Conservation (phyloP, 140 eudicot species). For the Flaveria floridana region DNA sequence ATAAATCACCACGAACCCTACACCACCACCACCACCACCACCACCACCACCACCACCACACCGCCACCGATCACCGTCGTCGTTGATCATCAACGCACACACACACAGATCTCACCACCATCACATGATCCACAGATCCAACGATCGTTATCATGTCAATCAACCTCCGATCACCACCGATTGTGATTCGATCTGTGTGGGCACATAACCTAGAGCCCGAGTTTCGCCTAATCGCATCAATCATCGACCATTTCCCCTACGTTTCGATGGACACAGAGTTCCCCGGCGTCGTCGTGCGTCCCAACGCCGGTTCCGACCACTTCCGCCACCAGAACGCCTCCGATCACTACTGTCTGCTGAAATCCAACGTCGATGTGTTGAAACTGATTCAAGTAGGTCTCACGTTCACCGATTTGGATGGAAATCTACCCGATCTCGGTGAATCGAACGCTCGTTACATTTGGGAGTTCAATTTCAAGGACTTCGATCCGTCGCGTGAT, state of each 20-base stretch:
- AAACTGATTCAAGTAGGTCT: constrained; percentile 68
- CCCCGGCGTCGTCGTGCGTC: constrained; percentile 55
- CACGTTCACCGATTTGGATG: constrained; percentile 57
- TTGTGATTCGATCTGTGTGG: constrained; percentile 52
- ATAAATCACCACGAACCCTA: constrained; percentile 27
- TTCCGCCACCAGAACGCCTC: constrained; percentile 19
- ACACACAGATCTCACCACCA: constrained; percentile 11
- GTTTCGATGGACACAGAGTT: constrained; percentile 73
- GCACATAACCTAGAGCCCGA: constrained; percentile 48
- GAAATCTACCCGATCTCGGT: constrained; percentile 60
- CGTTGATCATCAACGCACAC: constrained; percentile 3
- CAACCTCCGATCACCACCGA: constrained; percentile 31
- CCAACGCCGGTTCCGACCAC: constrained; percentile 19
- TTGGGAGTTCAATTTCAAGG: constrained; percentile 76
- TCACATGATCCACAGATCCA: constrained; percentile 31
- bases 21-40: constrained; percentile 8
- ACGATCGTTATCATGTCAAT: constrained; percentile 30
- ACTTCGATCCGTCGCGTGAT: constrained; percentile 54
- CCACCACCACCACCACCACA: constrained; percentile 11
- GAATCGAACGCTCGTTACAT: constrained; percentile 30
- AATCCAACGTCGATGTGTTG: constrained; percentile 59
- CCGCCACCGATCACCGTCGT: constrained; percentile 30
- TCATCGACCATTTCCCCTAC: constrained; percentile 42
- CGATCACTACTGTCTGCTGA: constrained; percentile 34
- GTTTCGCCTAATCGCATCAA: constrained; percentile 34